These are phyloP conservation scores for Porodaedalea pini DNA, from an alignment of 1,284 basidiomycete genomes.

Conservation along the genomic window DNA sequence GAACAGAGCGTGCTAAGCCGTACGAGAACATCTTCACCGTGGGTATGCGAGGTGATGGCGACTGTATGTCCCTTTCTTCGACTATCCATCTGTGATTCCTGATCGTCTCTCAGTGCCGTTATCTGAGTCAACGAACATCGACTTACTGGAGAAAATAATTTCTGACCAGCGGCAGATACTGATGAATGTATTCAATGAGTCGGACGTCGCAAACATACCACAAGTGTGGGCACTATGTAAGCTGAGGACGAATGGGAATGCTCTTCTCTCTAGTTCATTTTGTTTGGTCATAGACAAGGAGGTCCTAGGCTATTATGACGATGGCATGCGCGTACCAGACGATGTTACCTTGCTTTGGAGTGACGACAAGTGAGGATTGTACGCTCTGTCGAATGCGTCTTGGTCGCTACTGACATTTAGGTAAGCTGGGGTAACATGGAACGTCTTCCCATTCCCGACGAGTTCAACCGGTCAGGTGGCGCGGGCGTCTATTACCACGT, in stretches of 20 bases:
- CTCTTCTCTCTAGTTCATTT: slow-evolving; percentile 3
- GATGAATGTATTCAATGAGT: slow-evolving; percentile 48
- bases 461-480: slow-evolving; percentile 57
- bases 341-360: slow-evolving; percentile 58
- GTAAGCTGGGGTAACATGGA: slow-evolving; percentile 57
- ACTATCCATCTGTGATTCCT: neutral
- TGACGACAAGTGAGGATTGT: slow-evolving; percentile 50
- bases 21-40: slow-evolving; percentile 62
- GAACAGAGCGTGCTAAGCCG: slow-evolving; percentile 50
- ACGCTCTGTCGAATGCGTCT: neutral
- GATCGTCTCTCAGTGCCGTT: slow-evolving; percentile 43
- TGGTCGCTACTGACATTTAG: neutral
- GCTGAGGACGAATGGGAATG: slow-evolving; percentile 24
- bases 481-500: slow-evolving; percentile 71
- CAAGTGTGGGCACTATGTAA: slow-evolving; percentile 65
- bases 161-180: slow-evolving; percentile 61
- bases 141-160: slow-evolving; percentile 53
- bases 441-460: slow-evolving; percentile 48
- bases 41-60: slow-evolving; percentile 64
- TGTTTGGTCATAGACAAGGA: slow-evolving; percentile 53
- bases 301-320: slow-evolving; percentile 64
- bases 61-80: slow-evolving; percentile 37
- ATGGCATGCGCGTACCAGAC: slow-evolving; percentile 53
- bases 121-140: slow-evolving; percentile 45
- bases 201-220: slow-evolving; percentile 49